A percentile compares a stretch with the other conserved stretches of the same genome.
phyloP scores from a whole-genome alignment of 1,284 basidiomycete species.

The Phellopilus nigrolimitatus region DNA sequence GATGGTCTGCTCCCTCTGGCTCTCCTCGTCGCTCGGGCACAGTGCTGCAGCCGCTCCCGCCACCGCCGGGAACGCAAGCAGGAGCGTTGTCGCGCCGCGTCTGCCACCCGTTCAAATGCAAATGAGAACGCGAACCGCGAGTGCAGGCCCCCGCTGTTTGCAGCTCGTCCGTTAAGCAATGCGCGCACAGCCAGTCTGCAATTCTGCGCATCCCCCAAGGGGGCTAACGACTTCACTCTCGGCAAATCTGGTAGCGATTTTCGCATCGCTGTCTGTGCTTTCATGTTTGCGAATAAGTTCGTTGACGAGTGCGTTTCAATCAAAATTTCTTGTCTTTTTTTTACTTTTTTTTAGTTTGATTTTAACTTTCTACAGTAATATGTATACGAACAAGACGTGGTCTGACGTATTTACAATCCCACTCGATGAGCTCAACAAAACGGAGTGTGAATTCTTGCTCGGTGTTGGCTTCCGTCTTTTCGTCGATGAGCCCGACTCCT shows the following conservation, averaged over 20 bases:
- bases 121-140: too few species aligned
- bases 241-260: too few species aligned
- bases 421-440: constrained; percentile 78
- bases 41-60: constrained; percentile 15
- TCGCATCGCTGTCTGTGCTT: too few species aligned
- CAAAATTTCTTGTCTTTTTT: neutral
- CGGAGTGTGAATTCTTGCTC: constrained; percentile 82
- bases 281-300: too few species aligned
- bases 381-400: too few species aligned
- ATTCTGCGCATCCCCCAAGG: too few species aligned
- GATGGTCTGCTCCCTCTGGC: constrained; percentile 89
- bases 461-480: constrained; percentile 78
- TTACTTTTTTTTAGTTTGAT: neutral
- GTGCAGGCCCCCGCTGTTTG: constrained; percentile 23
- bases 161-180: too few species aligned
- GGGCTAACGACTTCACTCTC: too few species aligned
- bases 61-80: constrained; percentile 13
- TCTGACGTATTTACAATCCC: constrained; percentile 86
- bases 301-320: constrained; percentile 69
- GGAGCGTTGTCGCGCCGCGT: constrained; percentile 8
- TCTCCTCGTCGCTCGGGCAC: too few species aligned
- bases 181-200: too few species aligned
- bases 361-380: constrained; percentile 43
- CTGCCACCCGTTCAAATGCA: constrained; percentile 21
- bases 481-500: constrained; percentile 61